A percentile compares a stretch with the other conserved stretches of the same genome.
These are phyloP conservation scores for Melocanna baccifera DNA, from an alignment of 176 grass and related monocot genomes.

Conservation along the genomic window DNA sequence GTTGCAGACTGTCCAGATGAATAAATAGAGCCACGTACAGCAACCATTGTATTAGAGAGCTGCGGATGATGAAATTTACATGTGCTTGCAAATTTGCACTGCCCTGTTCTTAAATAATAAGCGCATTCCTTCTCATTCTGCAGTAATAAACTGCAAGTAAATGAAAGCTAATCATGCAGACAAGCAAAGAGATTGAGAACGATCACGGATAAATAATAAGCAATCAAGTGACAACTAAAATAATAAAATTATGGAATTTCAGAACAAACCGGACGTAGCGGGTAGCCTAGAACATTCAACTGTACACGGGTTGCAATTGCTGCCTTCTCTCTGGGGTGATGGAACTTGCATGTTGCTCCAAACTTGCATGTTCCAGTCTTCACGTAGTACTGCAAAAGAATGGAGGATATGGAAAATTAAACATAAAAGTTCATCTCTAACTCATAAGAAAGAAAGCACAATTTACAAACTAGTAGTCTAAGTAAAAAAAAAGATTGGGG, in stretches of 20 bases:
- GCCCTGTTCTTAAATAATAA: conserved; percentile 87
- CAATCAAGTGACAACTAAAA: background rate
- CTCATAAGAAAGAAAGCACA: background rate
- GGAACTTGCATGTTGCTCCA: conserved; percentile 78
- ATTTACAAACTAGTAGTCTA: background rate
- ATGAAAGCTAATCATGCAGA: conserved; percentile 18
- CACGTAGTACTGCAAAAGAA: conserved; percentile 64
- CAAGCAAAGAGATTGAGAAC: conserved; percentile 1
- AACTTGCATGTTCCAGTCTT: conserved; percentile 87
- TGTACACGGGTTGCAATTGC: conserved; percentile 52
- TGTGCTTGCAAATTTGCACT: conserved; percentile 86
- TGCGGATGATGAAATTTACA: conserved; percentile 96
- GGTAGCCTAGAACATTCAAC: conserved; percentile 72
- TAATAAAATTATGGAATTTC: conserved; percentile 3
- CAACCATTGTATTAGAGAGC: conserved; percentile 65
- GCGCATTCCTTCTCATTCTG: conserved; percentile 86
- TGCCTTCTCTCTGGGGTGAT: conserved; percentile 76
- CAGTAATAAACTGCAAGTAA: conserved; percentile 54
- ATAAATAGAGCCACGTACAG: conserved; percentile 61
- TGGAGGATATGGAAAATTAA: background rate
- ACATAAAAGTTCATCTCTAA: background rate
- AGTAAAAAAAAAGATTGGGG: conserved; percentile 23
- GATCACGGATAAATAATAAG: background rate
- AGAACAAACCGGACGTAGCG: conserved; percentile 60
- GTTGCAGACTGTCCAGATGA: conserved; percentile 61